Percentiles rank a stretch among this genome's conserved stretches.
phyloP scores from a whole-genome alignment of 2,329 filamentous ascomycete species.

The Aspergillus japonicus region DNA sequence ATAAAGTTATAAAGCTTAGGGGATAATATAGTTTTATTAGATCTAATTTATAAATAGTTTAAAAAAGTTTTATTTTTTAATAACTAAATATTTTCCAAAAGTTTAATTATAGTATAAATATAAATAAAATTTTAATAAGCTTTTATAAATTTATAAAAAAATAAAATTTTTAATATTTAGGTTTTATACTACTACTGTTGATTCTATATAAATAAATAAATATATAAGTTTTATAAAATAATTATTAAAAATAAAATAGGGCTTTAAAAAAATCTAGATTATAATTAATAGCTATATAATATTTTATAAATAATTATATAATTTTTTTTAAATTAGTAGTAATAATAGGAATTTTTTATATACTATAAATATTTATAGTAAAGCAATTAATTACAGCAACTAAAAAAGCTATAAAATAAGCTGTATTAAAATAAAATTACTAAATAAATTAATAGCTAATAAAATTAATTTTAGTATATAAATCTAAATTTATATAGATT shows the following conservation, averaged over 20 bases:
- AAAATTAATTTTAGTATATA: no score
- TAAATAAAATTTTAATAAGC: not conserved
- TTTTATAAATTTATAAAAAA: no score
- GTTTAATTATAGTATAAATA: not conserved
- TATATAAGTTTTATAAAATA: not conserved
- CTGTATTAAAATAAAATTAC: no score
- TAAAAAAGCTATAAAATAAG: no score
- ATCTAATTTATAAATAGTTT: no score
- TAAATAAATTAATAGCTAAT: no score
- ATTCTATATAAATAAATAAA: not conserved
- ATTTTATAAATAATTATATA: not conserved
- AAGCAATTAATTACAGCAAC: no score
- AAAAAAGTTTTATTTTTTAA: not conserved
- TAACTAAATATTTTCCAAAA: not conserved
- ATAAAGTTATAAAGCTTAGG: no score
- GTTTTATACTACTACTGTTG: not conserved
- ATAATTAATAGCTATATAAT: not conserved
- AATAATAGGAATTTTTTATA: not conserved
- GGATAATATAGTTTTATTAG: no score
- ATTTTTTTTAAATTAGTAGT: not conserved
- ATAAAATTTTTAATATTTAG: not conserved
- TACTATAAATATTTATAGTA: not conserved
- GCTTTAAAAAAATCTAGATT: not conserved
- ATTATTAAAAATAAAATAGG: not conserved
- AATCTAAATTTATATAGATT: no score